phyloP scores from a whole-genome alignment of 2,329 filamentous ascomycete genomes.

The Xylaria sp. region DNA sequence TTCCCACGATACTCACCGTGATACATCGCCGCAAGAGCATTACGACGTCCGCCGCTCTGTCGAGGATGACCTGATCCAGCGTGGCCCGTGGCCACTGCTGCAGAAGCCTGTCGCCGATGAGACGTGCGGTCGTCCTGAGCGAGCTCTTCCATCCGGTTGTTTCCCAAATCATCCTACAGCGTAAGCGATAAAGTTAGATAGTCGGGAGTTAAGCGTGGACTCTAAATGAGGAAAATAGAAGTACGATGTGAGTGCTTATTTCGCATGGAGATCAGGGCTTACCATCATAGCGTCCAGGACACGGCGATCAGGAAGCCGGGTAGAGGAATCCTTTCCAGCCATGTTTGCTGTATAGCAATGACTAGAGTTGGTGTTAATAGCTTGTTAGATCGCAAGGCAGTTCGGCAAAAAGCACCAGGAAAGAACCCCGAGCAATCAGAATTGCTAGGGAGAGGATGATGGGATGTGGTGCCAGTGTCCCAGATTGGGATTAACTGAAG shows the following conservation, averaged over 20 bases:
- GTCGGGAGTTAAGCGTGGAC: neutral
- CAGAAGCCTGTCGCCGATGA: neutral
- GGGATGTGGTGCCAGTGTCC: too few species aligned
- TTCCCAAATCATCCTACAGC: slow-evolving; percentile 42
- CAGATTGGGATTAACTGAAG: neutral
- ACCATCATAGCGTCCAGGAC: slow-evolving; percentile 31
- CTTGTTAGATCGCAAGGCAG: neutral
- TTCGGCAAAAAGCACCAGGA: neutral
- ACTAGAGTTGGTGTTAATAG: neutral
- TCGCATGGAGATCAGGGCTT: slow-evolving; percentile 7
- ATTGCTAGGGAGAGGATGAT: too few species aligned
- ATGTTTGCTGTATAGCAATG: slow-evolving; percentile 15
- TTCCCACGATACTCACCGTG: slow-evolving; percentile 30
- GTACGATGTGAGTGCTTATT: neutral
- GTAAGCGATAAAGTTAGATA: slow-evolving; percentile 4
- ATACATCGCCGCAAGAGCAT: slow-evolving; percentile 15
- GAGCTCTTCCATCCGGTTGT: slow-evolving; percentile 40
- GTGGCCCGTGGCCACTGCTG: neutral
- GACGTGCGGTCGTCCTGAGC: neutral
- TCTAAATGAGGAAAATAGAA: neutral
- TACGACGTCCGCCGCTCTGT: neutral
- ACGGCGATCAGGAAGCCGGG: neutral
- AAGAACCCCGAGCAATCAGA: neutral
- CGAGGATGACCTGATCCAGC: neutral
- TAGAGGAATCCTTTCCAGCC: slow-evolving; percentile 4